Conservation (phyloP, 306 rosid species). For the Cucumis cinereus region DNA sequence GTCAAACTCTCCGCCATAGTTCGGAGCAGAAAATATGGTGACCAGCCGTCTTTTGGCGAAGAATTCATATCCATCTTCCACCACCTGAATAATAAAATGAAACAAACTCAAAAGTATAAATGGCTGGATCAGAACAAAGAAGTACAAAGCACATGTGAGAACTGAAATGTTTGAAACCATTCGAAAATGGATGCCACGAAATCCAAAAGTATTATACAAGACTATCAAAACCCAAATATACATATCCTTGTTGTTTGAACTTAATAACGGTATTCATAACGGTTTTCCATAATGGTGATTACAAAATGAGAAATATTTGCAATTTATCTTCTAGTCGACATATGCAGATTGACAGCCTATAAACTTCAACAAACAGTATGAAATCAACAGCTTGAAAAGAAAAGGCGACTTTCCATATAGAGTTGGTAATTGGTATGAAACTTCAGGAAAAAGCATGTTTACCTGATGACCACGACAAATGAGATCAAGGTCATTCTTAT, state of each 20-base stretch:
- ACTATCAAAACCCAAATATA: background rate
- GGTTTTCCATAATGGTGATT: background rate
- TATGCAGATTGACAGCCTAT: background rate
- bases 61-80: conserved; percentile 72
- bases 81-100: conserved; percentile 28
- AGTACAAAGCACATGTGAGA: background rate
- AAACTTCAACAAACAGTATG: background rate
- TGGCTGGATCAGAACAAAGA: background rate
- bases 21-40: conserved; percentile 69
- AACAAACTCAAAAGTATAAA: background rate
- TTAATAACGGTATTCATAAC: background rate
- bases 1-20: conserved; percentile 68
- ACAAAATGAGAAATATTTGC: background rate
- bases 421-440: background rate
- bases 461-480: conserved; percentile 74
- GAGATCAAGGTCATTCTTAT: conserved; percentile 55
- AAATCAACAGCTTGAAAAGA: background rate
- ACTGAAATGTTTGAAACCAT: background rate
- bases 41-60: conserved; percentile 53
- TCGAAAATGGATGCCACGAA: background rate
- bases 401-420: background rate
- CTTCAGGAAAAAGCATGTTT: background rate
- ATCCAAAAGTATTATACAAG: background rate
- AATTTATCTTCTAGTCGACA: background rate
- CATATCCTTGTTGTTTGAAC: background rate